A percentile compares a stretch with the other conserved stretches of the same genome.
Conservation (phyloP, 805 yeast genomes). For the Priceomyces haplophilus region DNA sequence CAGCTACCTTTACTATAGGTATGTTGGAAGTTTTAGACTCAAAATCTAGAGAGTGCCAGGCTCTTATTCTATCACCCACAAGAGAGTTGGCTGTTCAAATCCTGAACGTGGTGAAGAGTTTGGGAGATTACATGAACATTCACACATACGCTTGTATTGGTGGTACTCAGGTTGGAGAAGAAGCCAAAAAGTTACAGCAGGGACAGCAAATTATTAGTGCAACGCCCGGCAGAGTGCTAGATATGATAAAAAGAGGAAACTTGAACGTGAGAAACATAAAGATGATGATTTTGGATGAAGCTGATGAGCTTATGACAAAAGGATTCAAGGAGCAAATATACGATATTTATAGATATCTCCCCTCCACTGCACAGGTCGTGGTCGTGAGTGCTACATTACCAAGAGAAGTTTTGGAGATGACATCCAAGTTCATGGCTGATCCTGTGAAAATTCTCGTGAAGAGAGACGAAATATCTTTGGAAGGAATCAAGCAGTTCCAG, state of each 20-base stretch:
- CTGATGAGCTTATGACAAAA: conserved; percentile 88
- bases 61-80: conserved; percentile 89
- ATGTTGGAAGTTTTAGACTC: conserved; percentile 84
- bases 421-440: conserved; percentile 86
- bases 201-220: conserved; percentile 95
- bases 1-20: conserved; percentile 96
- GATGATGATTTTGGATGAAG: conserved; percentile 92
- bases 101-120: conserved; percentile 77
- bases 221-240: conserved; percentile 94
- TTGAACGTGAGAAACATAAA: conserved; percentile 73
- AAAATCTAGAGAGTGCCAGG: conserved; percentile 74
- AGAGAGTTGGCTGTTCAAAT: conserved; percentile 95
- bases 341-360: conserved; percentile 82
- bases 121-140: conserved; percentile 86
- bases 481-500: conserved; percentile 91
- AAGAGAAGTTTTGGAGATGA: conserved; percentile 84
- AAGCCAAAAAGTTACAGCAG: conserved; percentile 65
- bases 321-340: conserved; percentile 96
- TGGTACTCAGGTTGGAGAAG: conserved; percentile 82
- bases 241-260: conserved; percentile 82
- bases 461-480: conserved; percentile 89
- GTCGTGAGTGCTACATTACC: conserved; percentile 95
- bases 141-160: conserved; percentile 92
- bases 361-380: conserved; percentile 86
- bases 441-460: conserved; percentile 93